Conservation (phyloP, 2,329 filamentous ascomycete genomes). For the Dryadomyces quercus-mongolicae region DNA sequence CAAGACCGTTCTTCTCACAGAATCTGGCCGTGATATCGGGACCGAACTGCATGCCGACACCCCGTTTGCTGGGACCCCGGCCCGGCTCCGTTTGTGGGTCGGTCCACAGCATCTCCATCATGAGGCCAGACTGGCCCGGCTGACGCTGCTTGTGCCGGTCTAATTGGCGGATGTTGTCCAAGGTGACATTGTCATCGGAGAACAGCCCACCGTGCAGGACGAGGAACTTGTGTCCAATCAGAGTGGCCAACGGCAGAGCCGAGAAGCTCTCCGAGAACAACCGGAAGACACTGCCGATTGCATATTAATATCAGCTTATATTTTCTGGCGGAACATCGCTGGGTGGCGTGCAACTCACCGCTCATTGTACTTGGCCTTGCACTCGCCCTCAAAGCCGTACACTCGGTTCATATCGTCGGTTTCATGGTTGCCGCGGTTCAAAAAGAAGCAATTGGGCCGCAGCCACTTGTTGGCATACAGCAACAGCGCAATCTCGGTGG, state of each 20-base stretch:
- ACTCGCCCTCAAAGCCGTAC: slow-evolving; percentile 97
- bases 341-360: slow-evolving; percentile 25
- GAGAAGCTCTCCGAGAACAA: slow-evolving; percentile 98
- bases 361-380: slow-evolving; percentile 96
- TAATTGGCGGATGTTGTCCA: slow-evolving; percentile 70
- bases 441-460: slow-evolving; percentile 74
- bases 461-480: slow-evolving; percentile 97
- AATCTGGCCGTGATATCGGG: slow-evolving; percentile 93
- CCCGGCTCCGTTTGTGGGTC: slow-evolving; percentile 82
- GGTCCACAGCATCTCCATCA: slow-evolving; percentile 99
- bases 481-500: slow-evolving; percentile 86
- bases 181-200: slow-evolving; percentile 82
- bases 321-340: background rate
- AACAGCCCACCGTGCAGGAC: slow-evolving; percentile 92
- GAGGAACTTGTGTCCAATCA: slow-evolving; percentile 83
- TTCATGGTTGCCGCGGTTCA: slow-evolving; percentile 97
- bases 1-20: slow-evolving; percentile 89
- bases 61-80: slow-evolving; percentile 88
- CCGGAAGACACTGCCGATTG: slow-evolving; percentile 60
- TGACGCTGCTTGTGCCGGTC: slow-evolving; percentile 29
- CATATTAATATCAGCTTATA: background rate
- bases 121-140: slow-evolving; percentile 78
- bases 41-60: slow-evolving; percentile 92
- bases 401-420: slow-evolving; percentile 99
- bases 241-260: slow-evolving; percentile 77